phyloP scores from a whole-genome alignment of 495 filamentous ascomycete genomes.

The Annulohypoxylon bovei region DNA sequence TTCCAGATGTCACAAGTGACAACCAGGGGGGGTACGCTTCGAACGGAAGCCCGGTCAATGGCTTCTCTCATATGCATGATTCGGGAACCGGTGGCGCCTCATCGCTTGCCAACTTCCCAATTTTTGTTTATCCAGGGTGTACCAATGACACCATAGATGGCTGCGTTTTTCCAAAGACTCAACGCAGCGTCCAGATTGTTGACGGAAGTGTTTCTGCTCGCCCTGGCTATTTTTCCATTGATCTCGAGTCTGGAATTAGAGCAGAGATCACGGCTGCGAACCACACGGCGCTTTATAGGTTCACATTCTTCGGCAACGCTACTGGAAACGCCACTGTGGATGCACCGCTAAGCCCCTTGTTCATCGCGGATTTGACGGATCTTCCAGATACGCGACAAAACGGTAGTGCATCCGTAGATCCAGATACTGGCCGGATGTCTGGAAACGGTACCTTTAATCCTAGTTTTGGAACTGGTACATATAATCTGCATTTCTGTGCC shows the following conservation, averaged over 20 bases:
- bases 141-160: slow-evolving; percentile 65
- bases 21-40: slow-evolving; percentile 75
- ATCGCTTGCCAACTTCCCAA: slow-evolving; percentile 73
- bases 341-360: slow-evolving; percentile 63
- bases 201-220: slow-evolving; percentile 62
- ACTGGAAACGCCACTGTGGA: slow-evolving; percentile 43
- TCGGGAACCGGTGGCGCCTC: slow-evolving; percentile 71
- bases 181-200: slow-evolving; percentile 57
- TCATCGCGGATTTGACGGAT: slow-evolving; percentile 71
- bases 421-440: slow-evolving; percentile 64
- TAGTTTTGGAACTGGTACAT: slow-evolving; percentile 72
- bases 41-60: slow-evolving; percentile 66
- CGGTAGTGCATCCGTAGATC: slow-evolving; percentile 62
- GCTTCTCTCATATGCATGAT: slow-evolving; percentile 72
- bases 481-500: slow-evolving; percentile 67
- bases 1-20: slow-evolving; percentile 69
- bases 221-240: slow-evolving; percentile 71
- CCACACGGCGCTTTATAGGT: slow-evolving; percentile 71
- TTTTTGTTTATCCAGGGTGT: slow-evolving; percentile 71
- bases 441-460: slow-evolving; percentile 70
- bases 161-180: slow-evolving; percentile 65
- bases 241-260: slow-evolving; percentile 62
- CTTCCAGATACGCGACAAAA: slow-evolving; percentile 66
- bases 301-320: slow-evolving; percentile 63
- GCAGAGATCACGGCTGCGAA: slow-evolving; percentile 73